Conservation (phyloP, 257 asterid genomes). For the Solanum arcanum region DNA sequence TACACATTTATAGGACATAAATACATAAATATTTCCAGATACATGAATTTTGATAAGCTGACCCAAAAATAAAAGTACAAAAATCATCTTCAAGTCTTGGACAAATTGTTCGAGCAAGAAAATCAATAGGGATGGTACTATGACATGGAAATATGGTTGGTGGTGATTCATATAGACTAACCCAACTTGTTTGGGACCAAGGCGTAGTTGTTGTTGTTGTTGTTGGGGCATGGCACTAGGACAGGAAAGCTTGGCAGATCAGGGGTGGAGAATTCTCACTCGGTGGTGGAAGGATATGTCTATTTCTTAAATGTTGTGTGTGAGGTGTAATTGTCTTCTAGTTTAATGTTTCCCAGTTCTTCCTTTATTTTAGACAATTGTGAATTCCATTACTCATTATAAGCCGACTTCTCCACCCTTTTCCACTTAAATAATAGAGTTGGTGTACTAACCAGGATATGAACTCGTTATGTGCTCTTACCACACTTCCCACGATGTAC, state of each 20-base stretch:
- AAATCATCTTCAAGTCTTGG: neutral
- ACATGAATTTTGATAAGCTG: neutral
- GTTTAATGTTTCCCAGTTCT: neutral
- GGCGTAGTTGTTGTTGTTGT: neutral
- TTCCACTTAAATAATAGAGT: neutral
- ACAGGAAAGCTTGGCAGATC: neutral
- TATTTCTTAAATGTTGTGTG: neutral
- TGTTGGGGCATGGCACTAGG: neutral
- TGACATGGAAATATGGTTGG: neutral
- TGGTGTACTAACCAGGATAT: neutral
- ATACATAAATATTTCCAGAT: neutral
- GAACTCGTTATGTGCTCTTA: neutral
- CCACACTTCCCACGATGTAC: neutral
- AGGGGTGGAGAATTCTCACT: neutral
- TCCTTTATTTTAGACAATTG: neutral
- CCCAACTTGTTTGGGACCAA: neutral
- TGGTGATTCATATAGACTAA: neutral
- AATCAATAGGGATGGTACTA: neutral
- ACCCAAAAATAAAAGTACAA: neutral
- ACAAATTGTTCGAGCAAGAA: neutral
- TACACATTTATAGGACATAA: neutral
- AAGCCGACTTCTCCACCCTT: neutral
- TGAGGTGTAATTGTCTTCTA: neutral
- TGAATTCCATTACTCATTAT: neutral
- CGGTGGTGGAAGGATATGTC: neutral